These are phyloP conservation scores for Venturia pyrina DNA, from an alignment of 2,329 filamentous ascomycete genomes.

Conservation along the genomic window DNA sequence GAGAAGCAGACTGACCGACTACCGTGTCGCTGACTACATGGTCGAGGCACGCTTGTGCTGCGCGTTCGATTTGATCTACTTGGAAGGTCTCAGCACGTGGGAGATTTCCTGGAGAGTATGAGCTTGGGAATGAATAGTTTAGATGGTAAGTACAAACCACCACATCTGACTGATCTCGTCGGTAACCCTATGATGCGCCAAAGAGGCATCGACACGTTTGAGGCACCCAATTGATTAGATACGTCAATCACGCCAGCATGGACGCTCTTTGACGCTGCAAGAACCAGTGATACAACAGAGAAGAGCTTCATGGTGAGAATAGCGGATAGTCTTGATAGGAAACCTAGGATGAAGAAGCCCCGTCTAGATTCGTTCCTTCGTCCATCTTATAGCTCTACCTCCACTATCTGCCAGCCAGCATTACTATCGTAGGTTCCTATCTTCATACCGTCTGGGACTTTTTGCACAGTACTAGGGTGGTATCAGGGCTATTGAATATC, in stretches of 20 bases:
- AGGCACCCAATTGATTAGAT: not conserved
- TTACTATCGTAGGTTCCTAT: not conserved
- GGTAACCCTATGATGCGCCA: not conserved
- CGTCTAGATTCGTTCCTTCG: not conserved
- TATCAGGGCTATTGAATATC: too few species aligned
- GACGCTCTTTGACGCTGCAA: not conserved
- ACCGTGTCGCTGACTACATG: not conserved
- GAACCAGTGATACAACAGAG: not conserved
- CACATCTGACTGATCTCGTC: not conserved
- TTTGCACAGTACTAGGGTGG: too few species aligned
- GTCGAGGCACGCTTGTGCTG: not conserved
- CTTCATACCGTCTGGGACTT: too few species aligned
- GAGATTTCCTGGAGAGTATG: not conserved
- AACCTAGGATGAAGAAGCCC: too few species aligned
- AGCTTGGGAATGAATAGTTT: not conserved
- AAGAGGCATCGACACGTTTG: not conserved
- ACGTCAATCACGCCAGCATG: not conserved
- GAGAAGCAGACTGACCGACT: not conserved
- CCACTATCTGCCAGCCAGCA: not conserved
- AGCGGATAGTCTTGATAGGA: too few species aligned
- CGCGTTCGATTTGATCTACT: not conserved
- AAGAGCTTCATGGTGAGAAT: not conserved
- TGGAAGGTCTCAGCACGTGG: not conserved
- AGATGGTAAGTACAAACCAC: not conserved
- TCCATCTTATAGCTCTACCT: not conserved